A percentile compares a stretch with the other conserved stretches of the same genome.
These are phyloP conservation scores for Plasmodium relictum DNA, from an alignment of 169 alveolate genomes.

Conservation along the genomic window DNA sequence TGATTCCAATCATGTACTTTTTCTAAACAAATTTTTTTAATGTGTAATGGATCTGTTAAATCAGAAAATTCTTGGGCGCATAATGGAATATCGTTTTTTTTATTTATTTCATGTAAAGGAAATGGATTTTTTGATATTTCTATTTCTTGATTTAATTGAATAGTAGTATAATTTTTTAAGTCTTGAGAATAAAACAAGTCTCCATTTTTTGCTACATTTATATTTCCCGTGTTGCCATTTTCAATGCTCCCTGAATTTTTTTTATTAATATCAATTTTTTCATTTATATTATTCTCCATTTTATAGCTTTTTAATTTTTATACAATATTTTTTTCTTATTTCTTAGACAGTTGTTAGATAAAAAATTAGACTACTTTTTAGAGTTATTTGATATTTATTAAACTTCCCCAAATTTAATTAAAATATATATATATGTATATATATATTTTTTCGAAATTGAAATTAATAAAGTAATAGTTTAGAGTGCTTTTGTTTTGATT, in stretches of 20 bases:
- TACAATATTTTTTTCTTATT: too few species aligned
- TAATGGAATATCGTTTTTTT: conserved; percentile 74
- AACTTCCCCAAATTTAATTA: too few species aligned
- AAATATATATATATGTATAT: too few species aligned
- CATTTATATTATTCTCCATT: not conserved
- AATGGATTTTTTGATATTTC: conserved; percentile 62
- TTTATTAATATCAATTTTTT: not conserved
- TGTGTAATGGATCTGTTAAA: conserved; percentile 80
- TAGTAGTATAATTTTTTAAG: conserved; percentile 47
- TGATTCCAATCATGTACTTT: conserved; percentile 79
- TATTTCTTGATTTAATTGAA: conserved; percentile 66
- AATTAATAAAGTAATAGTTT: too few species aligned
- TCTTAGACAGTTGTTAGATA: too few species aligned
- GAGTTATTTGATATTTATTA: too few species aligned
- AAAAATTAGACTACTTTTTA: too few species aligned
- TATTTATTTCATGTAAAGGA: conserved; percentile 50
- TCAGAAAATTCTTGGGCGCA: conserved; percentile 80
- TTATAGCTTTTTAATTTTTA: too few species aligned
- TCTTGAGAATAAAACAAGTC: conserved; percentile 17
- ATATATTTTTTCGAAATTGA: too few species aligned
- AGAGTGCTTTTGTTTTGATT: too few species aligned
- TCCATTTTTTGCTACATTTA: conserved; percentile 1
- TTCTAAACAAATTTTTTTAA: conserved; percentile 78
- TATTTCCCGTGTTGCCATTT: conserved; percentile 4
- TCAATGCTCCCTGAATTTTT: not conserved